Percentiles rank a stretch among this genome's conserved stretches.
Conservation (phyloP, 345 rosid genomes). For the Salix exigua region DNA sequence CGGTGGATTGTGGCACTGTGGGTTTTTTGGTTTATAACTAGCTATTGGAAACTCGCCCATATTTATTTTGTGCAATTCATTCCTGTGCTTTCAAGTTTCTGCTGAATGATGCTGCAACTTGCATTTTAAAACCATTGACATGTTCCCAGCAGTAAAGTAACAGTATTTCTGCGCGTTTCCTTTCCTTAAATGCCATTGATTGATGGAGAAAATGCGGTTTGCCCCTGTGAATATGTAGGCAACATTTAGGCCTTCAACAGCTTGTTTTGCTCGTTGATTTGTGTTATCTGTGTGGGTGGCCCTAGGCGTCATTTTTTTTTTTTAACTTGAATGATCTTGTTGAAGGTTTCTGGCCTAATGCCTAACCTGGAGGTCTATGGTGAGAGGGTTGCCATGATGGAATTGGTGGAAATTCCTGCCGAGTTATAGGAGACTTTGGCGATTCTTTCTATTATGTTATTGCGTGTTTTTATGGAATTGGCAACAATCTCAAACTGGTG, state of each 20-base stretch:
- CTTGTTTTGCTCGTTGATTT: constrained; percentile 31
- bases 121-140: background rate
- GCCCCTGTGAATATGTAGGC: constrained; percentile 8
- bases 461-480: constrained; percentile 77
- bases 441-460: constrained; percentile 65
- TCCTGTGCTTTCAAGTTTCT: background rate
- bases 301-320: constrained; percentile 23
- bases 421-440: constrained; percentile 52
- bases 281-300: constrained; percentile 37
- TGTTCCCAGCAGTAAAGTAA: background rate
- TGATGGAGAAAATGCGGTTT: constrained; percentile 4
- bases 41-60: background rate
- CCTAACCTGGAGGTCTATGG: constrained; percentile 92
- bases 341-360: constrained; percentile 95
- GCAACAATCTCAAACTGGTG: constrained; percentile 87
- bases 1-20: background rate
- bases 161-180: background rate
- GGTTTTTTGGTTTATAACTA: background rate
- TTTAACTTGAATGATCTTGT: constrained; percentile 91
- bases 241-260: constrained; percentile 8
- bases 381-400: constrained; percentile 74
- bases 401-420: constrained; percentile 60
- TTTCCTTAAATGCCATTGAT: background rate
- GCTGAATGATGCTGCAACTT: background rate
- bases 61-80: background rate